Evolutionary conservation across 78 protist genomes (phyloP).

Genomic region (Acrasis kona): DNA sequence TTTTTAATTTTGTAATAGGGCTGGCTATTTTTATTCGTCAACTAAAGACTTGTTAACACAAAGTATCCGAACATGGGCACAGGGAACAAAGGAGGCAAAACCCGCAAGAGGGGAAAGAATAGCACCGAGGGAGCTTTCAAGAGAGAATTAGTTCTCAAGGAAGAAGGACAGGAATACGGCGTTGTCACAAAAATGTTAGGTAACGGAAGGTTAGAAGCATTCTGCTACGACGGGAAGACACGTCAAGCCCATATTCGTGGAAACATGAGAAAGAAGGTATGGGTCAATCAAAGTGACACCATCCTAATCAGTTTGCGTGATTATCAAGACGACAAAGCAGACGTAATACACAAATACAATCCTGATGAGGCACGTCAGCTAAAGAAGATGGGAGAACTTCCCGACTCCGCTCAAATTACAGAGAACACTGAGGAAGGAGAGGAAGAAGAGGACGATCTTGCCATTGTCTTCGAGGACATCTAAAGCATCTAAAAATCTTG

Average conservation of each 20-base stretch:
- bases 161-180: conserved; percentile 96
- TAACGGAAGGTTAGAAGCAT: conserved; percentile 91
- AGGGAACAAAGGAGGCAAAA: conserved; percentile 97
- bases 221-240: conserved; percentile 87
- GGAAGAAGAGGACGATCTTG: not conserved
- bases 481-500: no score
- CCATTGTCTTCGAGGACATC: not conserved
- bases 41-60: no score
- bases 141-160: conserved; percentile 90
- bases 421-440: conserved; percentile 22
- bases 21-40: no score
- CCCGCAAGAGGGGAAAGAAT: conserved; percentile 87
- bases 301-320: conserved; percentile 87
- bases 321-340: conserved; percentile 92
- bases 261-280: conserved; percentile 80
- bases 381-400: conserved; percentile 74
- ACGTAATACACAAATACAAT: conserved; percentile 88
- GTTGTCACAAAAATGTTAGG: conserved; percentile 90
- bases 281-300: conserved; percentile 83
- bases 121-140: conserved; percentile 59
- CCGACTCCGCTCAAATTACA: conserved; percentile 64
- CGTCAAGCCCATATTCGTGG: conserved; percentile 94
- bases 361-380: conserved; percentile 90
- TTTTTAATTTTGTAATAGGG: no score
- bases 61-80: no score